Evolutionary conservation across 495 filamentous ascomycete species (phyloP).

Genomic region (Letharia columbiana): DNA sequence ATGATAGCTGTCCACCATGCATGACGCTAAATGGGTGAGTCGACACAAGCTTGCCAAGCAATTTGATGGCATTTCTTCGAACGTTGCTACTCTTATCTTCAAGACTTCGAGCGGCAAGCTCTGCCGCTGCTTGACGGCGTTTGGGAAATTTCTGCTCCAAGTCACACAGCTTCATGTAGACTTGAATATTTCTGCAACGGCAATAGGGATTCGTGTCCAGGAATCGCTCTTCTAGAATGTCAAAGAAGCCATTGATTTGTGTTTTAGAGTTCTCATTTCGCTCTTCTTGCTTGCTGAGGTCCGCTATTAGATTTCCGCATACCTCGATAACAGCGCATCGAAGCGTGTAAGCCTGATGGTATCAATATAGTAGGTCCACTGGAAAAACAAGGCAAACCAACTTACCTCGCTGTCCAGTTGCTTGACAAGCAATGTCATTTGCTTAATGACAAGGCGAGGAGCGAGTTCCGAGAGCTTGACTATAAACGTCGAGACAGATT

Average conservation of each 20-base stretch:
- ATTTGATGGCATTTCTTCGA: conserved; percentile 85
- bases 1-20: conserved; percentile 77
- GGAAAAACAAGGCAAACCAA: background rate
- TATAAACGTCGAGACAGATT: conserved; percentile 96
- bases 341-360: conserved; percentile 71
- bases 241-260: conserved; percentile 93
- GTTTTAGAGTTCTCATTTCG: conserved; percentile 81
- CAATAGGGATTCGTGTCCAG: conserved; percentile 96
- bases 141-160: conserved; percentile 93
- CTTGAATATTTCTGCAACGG: conserved; percentile 83
- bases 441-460: conserved; percentile 88
- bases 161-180: conserved; percentile 84
- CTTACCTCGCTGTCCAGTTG: conserved; percentile 86
- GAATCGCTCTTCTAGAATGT: conserved; percentile 92
- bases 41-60: conserved; percentile 76
- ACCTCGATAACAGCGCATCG: conserved; percentile 92
- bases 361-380: conserved; percentile 19
- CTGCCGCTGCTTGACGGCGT: conserved; percentile 73
- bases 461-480: conserved; percentile 91
- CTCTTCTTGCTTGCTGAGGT: conserved; percentile 87
- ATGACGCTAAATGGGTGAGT: conserved; percentile 90
- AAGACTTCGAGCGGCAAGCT: conserved; percentile 76
- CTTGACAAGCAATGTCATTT: conserved; percentile 89
- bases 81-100: conserved; percentile 99
- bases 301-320: conserved; percentile 91